These are phyloP conservation scores for Arachis hypogaea DNA, from an alignment of 306 rosid species.

Conservation along the genomic window DNA sequence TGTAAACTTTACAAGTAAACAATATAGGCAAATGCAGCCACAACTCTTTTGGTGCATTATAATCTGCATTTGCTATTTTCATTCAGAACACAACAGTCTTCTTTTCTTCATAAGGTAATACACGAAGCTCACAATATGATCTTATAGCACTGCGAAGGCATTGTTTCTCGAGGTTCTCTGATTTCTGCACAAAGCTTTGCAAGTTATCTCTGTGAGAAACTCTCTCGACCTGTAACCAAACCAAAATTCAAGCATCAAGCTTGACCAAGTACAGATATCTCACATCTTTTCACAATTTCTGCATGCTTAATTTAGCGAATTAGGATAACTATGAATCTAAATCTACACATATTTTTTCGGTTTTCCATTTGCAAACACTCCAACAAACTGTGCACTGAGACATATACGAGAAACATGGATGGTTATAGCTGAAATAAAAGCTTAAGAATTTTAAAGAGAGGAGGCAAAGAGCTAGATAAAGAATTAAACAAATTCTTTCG, in stretches of 20 bases:
- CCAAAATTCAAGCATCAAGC: constrained; percentile 9
- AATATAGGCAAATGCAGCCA: constrained; percentile 34
- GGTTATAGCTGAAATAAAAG: constrained; percentile 20
- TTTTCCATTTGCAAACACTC: too few relatives aligned
- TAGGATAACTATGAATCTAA: not conserved
- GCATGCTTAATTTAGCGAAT: constrained; percentile 15
- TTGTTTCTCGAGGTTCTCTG: constrained; percentile 97
- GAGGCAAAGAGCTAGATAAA: too few relatives aligned
- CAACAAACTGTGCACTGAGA: not conserved
- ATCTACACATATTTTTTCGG: not conserved
- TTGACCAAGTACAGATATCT: not conserved
- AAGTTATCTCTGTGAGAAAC: constrained; percentile 90
- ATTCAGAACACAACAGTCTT: constrained; percentile 82
- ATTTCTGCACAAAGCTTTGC: constrained; percentile 88
- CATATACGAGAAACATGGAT: constrained; percentile 2
- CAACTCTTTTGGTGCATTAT: constrained; percentile 30
- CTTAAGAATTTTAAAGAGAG: not conserved
- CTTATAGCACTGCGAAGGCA: constrained; percentile 82
- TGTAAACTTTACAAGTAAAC: constrained; percentile 24
- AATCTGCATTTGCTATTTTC: constrained; percentile 11
- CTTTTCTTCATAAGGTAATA: constrained; percentile 74
- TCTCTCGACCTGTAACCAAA: constrained; percentile 74
- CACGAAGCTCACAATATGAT: constrained; percentile 93
- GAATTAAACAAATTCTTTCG: too few relatives aligned
- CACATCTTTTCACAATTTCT: constrained; percentile 8